These are phyloP conservation scores for Apiospora koreana DNA, from an alignment of 2,329 filamentous ascomycete species.

Conservation along the genomic window DNA sequence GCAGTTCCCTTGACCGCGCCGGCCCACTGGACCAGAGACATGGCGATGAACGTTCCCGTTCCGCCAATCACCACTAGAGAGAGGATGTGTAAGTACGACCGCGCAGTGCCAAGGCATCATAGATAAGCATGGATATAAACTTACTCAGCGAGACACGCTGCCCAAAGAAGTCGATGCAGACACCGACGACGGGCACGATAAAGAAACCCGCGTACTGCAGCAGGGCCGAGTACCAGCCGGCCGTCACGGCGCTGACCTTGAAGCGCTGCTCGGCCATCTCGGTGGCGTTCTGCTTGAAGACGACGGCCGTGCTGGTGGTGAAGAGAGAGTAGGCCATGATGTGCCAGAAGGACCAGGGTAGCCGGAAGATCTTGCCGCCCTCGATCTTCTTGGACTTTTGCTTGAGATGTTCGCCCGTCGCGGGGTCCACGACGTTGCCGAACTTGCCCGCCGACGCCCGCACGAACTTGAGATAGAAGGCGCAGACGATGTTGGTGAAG, in stretches of 20 bases:
- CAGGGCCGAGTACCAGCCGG: constrained; percentile 62
- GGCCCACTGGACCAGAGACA: constrained; percentile 56
- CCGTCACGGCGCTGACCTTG: constrained; percentile 51
- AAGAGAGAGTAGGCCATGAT: constrained; percentile 58
- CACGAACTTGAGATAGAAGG: constrained; percentile 57
- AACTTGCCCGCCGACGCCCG: constrained; percentile 50
- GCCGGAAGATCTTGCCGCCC: constrained; percentile 51
- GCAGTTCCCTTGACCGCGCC: constrained; percentile 51
- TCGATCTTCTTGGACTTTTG: constrained; percentile 62
- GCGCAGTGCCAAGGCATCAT: not conserved
- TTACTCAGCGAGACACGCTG: constrained; percentile 49
- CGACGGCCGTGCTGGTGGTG: constrained; percentile 54
- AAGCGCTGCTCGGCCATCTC: constrained; percentile 63
- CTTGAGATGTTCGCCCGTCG: constrained; percentile 57
- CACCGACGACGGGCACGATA: constrained; percentile 54
- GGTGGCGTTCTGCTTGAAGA: constrained; percentile 60
- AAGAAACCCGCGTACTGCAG: constrained; percentile 60
- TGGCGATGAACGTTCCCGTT: constrained; percentile 51
- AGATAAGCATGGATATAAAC: constrained; percentile 13
- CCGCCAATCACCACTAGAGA: constrained; percentile 43
- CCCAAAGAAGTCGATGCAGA: constrained; percentile 58
- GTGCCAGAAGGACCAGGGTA: constrained; percentile 63
- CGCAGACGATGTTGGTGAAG: constrained; percentile 58
- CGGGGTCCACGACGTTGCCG: constrained; percentile 48
- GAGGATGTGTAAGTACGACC: not conserved